phyloP scores from a whole-genome alignment of 2,329 filamentous ascomycete genomes.

The Alternaria sp. region DNA sequence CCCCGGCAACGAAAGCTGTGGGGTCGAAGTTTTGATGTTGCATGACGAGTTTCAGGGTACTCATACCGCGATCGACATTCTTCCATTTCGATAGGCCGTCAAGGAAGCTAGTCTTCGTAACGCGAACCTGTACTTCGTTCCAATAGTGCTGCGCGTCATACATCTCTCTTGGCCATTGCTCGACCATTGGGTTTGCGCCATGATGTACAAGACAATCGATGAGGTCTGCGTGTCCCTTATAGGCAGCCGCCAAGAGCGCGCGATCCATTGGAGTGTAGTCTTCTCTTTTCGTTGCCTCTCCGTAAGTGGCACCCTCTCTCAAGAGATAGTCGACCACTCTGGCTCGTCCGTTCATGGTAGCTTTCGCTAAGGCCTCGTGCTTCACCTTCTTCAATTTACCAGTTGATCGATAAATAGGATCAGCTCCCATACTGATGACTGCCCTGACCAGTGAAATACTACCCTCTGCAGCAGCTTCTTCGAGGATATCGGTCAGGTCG shows the following conservation, averaged over 20 bases:
- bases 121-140: slow-evolving; percentile 18
- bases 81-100: slow-evolving; percentile 26
- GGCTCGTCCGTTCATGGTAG: slow-evolving; percentile 19
- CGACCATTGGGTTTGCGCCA: slow-evolving; percentile 24
- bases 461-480: slow-evolving; percentile 24
- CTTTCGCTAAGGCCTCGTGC: slow-evolving; percentile 25
- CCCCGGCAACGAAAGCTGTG: slow-evolving; percentile 14
- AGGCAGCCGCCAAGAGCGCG: slow-evolving; percentile 19
- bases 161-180: slow-evolving; percentile 28
- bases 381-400: slow-evolving; percentile 20
- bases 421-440: slow-evolving; percentile 13
- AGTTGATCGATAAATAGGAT: slow-evolving; percentile 13
- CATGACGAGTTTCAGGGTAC: slow-evolving; percentile 21
- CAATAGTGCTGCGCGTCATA: slow-evolving; percentile 27
- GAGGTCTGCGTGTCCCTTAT: slow-evolving; percentile 25
- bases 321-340: slow-evolving; percentile 22
- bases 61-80: slow-evolving; percentile 21
- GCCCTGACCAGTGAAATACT: slow-evolving; percentile 21
- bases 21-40: slow-evolving; percentile 22
- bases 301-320: slow-evolving; percentile 21
- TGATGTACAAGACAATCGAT: slow-evolving; percentile 20
- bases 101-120: slow-evolving; percentile 23
- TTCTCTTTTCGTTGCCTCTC: slow-evolving; percentile 18
- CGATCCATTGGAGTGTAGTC: slow-evolving; percentile 19
- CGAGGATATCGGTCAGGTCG: slow-evolving; percentile 14